phyloP scores from a whole-genome alignment of 2,329 filamentous ascomycete genomes.

The Fusarium vanettenii region DNA sequence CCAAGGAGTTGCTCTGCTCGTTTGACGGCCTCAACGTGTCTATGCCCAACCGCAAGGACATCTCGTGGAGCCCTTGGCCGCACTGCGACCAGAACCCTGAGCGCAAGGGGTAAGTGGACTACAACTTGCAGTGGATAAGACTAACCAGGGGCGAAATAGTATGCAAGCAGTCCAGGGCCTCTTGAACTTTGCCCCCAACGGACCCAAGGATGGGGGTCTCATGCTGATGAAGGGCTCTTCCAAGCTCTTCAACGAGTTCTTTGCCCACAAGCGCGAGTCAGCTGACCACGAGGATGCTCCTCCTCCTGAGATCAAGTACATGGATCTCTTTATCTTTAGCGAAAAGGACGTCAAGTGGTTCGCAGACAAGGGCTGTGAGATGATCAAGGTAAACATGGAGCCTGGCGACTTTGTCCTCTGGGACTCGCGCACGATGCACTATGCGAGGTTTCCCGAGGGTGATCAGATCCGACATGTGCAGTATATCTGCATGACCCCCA shows the following conservation, averaged over 20 bases:
- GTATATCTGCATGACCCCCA: slow-evolving; percentile 38
- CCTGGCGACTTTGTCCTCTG: slow-evolving; percentile 57
- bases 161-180: slow-evolving; percentile 63
- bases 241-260: slow-evolving; percentile 49
- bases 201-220: slow-evolving; percentile 49
- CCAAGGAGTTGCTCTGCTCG: slow-evolving; percentile 59
- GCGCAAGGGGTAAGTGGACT: slow-evolving; percentile 45
- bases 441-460: slow-evolving; percentile 51
- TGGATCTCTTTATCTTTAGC: slow-evolving; percentile 48
- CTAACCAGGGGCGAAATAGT: background rate
- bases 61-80: slow-evolving; percentile 38
- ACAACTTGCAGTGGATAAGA: background rate
- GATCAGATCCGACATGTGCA: slow-evolving; percentile 54
- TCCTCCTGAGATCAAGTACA: slow-evolving; percentile 49
- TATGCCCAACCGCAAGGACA: slow-evolving; percentile 54
- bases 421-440: slow-evolving; percentile 56
- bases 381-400: slow-evolving; percentile 54
- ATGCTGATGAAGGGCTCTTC: slow-evolving; percentile 46
- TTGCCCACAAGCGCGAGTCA: slow-evolving; percentile 46
- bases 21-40: slow-evolving; percentile 54
- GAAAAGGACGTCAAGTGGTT: slow-evolving; percentile 52
- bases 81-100: slow-evolving; percentile 39
- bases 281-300: slow-evolving; percentile 46
- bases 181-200: slow-evolving; percentile 55
- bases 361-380: slow-evolving; percentile 45